A percentile compares a stretch with the other conserved stretches of the same genome.
phyloP scores from a whole-genome alignment of 1,284 basidiomycete genomes.

The Ustilago loliicola region DNA sequence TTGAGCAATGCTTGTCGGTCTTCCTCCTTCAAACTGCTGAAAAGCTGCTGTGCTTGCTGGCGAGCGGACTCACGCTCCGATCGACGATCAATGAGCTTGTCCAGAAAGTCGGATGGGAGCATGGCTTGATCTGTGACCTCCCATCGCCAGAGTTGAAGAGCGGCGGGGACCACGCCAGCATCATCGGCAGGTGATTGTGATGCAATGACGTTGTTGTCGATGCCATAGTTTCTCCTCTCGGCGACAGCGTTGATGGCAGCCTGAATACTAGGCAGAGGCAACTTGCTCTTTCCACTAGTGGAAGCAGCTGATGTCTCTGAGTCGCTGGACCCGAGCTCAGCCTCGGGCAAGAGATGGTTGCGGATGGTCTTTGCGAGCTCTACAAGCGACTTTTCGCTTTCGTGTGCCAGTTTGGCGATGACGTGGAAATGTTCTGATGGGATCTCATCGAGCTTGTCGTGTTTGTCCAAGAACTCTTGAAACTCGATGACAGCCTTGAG shows the following conservation, averaged over 20 bases:
- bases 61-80: slow-evolving; percentile 78
- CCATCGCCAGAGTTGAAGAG: slow-evolving; percentile 86
- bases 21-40: slow-evolving; percentile 40
- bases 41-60: slow-evolving; percentile 38
- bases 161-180: slow-evolving; percentile 30
- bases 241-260: slow-evolving; percentile 56
- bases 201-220: slow-evolving; percentile 30
- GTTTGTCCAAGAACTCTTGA: slow-evolving; percentile 50
- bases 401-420: slow-evolving; percentile 81
- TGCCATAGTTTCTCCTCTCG: slow-evolving; percentile 60
- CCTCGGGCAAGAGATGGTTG: slow-evolving; percentile 54
- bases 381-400: slow-evolving; percentile 60
- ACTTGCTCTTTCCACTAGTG: slow-evolving; percentile 24
- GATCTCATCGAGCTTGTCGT: slow-evolving; percentile 73
- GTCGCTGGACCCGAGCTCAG: slow-evolving; percentile 47
- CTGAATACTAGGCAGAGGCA: slow-evolving; percentile 48
- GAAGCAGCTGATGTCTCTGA: slow-evolving; percentile 29
- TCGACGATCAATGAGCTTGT: slow-evolving; percentile 77
- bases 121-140: slow-evolving; percentile 80
- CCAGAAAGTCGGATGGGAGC: slow-evolving; percentile 79
- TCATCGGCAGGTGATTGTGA: slow-evolving; percentile 15
- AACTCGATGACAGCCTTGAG: slow-evolving; percentile 71
- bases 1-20: slow-evolving; percentile 49
- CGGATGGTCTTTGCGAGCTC: slow-evolving; percentile 59
- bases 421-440: slow-evolving; percentile 80